Conservation (phyloP, 192 early-diverging fungal species). For the Tieghemiomyces parasiticus region DNA sequence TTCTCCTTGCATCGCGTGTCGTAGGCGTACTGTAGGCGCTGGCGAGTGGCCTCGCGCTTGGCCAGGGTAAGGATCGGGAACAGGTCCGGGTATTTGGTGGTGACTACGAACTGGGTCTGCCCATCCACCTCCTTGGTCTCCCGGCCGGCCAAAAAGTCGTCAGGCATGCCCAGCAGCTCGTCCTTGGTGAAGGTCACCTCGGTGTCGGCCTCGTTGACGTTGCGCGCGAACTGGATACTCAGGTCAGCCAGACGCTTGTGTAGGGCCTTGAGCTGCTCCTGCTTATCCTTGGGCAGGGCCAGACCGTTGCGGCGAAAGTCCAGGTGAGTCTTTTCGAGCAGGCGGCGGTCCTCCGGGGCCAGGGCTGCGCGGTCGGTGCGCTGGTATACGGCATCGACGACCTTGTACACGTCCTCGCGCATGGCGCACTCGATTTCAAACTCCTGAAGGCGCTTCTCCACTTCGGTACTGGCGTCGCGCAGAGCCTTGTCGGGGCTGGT, state of each 20-base stretch:
- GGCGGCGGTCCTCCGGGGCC: conserved; percentile 47
- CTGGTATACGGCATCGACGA: conserved; percentile 33
- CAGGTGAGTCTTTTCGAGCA: conserved; percentile 49
- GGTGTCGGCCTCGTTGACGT: conserved; percentile 48
- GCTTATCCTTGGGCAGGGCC: conserved; percentile 39
- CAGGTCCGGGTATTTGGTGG: conserved; percentile 54
- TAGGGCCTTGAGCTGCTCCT: conserved; percentile 38
- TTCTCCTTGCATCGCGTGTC: conserved; percentile 43
- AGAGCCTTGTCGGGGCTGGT: conserved; percentile 37
- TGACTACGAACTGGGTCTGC: conserved; percentile 41
- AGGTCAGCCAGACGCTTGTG: conserved; percentile 51
- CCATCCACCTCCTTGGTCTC: conserved; percentile 40
- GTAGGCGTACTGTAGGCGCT: conserved; percentile 28
- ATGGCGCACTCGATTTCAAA: conserved; percentile 45
- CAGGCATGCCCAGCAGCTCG: conserved; percentile 57
- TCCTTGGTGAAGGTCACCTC: conserved; percentile 28
- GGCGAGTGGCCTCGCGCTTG: conserved; percentile 34
- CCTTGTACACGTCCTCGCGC: conserved; percentile 45
- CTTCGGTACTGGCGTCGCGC: conserved; percentile 47
- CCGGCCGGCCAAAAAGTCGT: conserved; percentile 48
- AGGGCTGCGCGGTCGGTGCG: conserved; percentile 19
- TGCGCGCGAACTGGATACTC: conserved; percentile 54
- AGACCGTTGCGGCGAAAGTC: conserved; percentile 58
- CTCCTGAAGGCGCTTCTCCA: conserved; percentile 30
- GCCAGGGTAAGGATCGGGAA: conserved; percentile 29